These are phyloP conservation scores for Quercus cerris DNA, from an alignment of 306 rosid species.

Conservation along the genomic window DNA sequence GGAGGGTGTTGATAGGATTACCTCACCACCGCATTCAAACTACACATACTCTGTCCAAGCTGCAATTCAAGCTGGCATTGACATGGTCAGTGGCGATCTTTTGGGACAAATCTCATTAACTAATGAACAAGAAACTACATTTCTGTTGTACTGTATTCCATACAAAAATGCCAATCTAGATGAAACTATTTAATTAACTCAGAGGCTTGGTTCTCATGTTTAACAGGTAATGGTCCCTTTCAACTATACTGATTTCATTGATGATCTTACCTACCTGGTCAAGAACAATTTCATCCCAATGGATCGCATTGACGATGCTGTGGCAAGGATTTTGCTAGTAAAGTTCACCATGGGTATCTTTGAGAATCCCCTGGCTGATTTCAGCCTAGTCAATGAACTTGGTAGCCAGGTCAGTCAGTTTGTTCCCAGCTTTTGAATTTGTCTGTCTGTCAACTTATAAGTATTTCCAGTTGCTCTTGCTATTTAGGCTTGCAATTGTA, in stretches of 20 bases:
- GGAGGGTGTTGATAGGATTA: slow-evolving; percentile 87
- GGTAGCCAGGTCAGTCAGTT: slow-evolving; percentile 78
- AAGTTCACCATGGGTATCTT: slow-evolving; percentile 93
- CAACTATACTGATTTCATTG: slow-evolving; percentile 63
- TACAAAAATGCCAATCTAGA: slow-evolving; percentile 15
- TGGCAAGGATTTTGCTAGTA: slow-evolving; percentile 72
- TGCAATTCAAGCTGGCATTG: slow-evolving; percentile 80
- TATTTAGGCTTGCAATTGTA: neutral
- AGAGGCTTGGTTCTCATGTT: slow-evolving; percentile 21
- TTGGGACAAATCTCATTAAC: slow-evolving; percentile 12
- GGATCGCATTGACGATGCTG: slow-evolving; percentile 93
- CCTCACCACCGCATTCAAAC: slow-evolving; percentile 71
- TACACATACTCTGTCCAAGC: slow-evolving; percentile 86
- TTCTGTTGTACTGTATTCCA: neutral
- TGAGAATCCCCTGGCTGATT: slow-evolving; percentile 85
- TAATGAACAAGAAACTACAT: neutral
- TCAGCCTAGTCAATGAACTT: slow-evolving; percentile 79
- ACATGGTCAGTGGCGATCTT: slow-evolving; percentile 67
- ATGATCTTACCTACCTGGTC: slow-evolving; percentile 66
- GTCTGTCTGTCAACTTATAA: neutral
- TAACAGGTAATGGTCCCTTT: slow-evolving; percentile 86
- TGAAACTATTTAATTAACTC: slow-evolving; percentile 3
- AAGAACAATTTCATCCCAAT: slow-evolving; percentile 69
- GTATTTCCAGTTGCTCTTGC: neutral
- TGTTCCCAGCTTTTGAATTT: neutral